A percentile compares a stretch with the other conserved stretches of the same genome.
phyloP scores from a whole-genome alignment of 805 yeast genomes.

The Starmerella riodocensis region DNA sequence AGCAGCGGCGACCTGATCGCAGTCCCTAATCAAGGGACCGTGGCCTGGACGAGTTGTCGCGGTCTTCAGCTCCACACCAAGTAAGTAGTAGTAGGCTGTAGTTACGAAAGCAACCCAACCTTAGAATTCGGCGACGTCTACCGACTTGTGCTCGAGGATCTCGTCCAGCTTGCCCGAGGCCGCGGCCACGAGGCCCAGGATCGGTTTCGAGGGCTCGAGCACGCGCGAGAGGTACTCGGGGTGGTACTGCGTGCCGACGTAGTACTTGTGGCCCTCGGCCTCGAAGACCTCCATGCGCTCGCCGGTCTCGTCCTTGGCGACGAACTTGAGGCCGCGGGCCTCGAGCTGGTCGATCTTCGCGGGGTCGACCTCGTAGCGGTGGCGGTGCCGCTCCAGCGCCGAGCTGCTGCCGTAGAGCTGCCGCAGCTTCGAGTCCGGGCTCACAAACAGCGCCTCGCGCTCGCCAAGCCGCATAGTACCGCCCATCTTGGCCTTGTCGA shows the following conservation, averaged over 20 bases:
- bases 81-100: too few relatives aligned
- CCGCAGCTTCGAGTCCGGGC: conserved; percentile 53
- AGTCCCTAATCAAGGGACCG: too few relatives aligned
- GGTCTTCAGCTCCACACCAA: too few relatives aligned
- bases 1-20: too few relatives aligned
- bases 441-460: conserved; percentile 73
- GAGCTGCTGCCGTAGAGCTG: conserved; percentile 59
- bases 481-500: conserved; percentile 87
- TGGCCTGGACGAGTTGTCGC: too few relatives aligned
- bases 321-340: conserved; percentile 65
- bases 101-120: too few relatives aligned
- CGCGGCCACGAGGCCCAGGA: conserved; percentile 92
- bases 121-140: conserved; percentile 14
- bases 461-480: conserved; percentile 98
- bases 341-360: conserved; percentile 59
- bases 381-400: conserved; percentile 92
- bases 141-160: conserved; percentile 30
- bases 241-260: conserved; percentile 92
- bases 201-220: conserved; percentile 90
- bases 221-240: conserved; percentile 97
- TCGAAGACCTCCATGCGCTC: conserved; percentile 92
- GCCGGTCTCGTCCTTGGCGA: conserved; percentile 84
- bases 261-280: conserved; percentile 75
- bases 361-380: conserved; percentile 95
- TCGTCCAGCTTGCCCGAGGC: conserved; percentile 68